Evolutionary conservation across 208 protist species (phyloP), one percentile per base, ranked within the genome.

Genomic region (Crithidia expoeki): DNA sequence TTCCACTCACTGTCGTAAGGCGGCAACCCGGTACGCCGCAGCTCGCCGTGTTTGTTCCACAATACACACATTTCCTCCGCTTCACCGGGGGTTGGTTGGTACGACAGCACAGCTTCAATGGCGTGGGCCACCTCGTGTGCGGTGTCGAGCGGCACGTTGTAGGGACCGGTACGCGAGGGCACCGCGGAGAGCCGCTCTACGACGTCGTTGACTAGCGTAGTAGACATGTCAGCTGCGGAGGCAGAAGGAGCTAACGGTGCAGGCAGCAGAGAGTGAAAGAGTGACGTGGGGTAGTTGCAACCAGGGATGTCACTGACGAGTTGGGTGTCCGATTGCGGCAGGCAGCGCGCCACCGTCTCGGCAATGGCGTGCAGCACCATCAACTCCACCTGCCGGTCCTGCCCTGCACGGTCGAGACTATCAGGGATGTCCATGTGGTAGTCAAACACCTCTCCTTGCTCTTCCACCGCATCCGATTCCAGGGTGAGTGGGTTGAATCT

Each of bases 11-110:
- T 11, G 16, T 27, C 17, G 72, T 77, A 74, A 10, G 68, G 65
- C 2, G 57, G 46, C n/a, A 27, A 4, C 14, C 55, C 62, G 16
- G 50, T 32, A 14, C 44, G 46, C 19, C 85, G 77, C 34, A 90
- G 56, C 46, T 89, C 85, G 19, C 88, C 85, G n/a, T 83, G 58
- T 0, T 30, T 5, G 57, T 94, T 94, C 59, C 75, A 94, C 34
- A 94, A 38, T 17, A 86, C 73, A 27, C 47, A 68, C 10, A 47
- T 27, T n/a, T 75, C 61, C 38, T 50, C 23, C 67, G 68, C 17
- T 64, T 27, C 33, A 6, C 52, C 30, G 32, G n/a, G 50, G 12
- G 50, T 21, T 3, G n/a, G n/a, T 25, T 50, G 14, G 52, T 68
- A 25, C 6, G 36, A 27, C 27, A 84, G 50, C 30, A 77, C 68